Evolutionary conservation across 768 basidiomycete species (phyloP).

Genomic region (Podaxis sp.): DNA sequence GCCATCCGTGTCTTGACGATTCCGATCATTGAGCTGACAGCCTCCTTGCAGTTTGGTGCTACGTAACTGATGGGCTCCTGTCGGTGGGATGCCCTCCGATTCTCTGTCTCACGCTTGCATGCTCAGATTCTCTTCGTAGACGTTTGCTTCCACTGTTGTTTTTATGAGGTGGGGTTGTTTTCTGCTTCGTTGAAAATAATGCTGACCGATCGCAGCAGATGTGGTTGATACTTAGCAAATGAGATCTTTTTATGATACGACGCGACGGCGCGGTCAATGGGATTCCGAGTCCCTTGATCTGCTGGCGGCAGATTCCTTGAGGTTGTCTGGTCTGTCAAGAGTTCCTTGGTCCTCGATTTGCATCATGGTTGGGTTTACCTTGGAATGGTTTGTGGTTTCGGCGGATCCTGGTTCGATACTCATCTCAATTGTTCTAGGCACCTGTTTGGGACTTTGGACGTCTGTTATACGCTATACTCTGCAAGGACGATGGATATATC

Average conservation of each 20-base stretch:
- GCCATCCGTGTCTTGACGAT: neutral
- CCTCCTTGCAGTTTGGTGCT: neutral
- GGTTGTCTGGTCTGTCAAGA: neutral
- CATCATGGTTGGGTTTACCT: neutral
- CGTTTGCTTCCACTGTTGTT: neutral
- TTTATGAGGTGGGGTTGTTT: neutral
- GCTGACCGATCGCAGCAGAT: slow-evolving; percentile 1
- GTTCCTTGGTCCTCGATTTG: neutral
- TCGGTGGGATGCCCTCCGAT: neutral
- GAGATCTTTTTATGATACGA: neutral
- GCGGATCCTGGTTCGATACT: neutral
- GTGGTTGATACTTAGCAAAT: neutral
- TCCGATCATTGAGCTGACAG: slow-evolving; percentile 8
- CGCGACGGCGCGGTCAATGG: neutral
- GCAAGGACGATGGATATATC: neutral
- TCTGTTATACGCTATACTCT: neutral
- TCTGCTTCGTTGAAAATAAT: neutral
- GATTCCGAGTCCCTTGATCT: neutral
- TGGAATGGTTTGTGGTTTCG: neutral
- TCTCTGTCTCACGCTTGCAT: neutral
- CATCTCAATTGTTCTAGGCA: neutral
- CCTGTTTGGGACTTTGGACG: neutral
- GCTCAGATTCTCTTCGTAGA: neutral
- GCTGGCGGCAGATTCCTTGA: neutral
- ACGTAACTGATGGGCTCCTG: slow-evolving; percentile 7